Percentiles rank a stretch among this genome's conserved stretches.
Conservation (phyloP, 768 basidiomycete genomes). For the Tremella mesenterica region DNA sequence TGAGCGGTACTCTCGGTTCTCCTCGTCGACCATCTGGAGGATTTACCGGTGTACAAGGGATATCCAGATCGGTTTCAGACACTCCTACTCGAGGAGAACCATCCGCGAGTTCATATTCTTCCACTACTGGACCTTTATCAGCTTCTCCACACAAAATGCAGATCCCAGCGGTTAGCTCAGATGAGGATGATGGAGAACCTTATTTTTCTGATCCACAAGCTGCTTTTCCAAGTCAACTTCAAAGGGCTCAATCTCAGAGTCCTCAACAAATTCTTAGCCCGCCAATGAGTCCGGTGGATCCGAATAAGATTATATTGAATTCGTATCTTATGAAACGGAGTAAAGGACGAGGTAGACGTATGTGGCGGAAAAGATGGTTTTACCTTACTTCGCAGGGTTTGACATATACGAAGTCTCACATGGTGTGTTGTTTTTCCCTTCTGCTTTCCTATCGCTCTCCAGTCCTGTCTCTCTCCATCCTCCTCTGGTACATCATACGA, state of each 20-base stretch:
- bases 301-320: constrained; percentile 68
- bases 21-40: background rate
- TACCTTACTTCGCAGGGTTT: constrained; percentile 80
- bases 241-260: background rate
- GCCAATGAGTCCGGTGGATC: constrained; percentile 49
- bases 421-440: constrained; percentile 61
- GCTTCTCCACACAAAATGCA: background rate
- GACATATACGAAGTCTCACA: constrained; percentile 83
- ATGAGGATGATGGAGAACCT: constrained; percentile 20
- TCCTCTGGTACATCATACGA: too few relatives aligned
- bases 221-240: constrained; percentile 5
- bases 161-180: constrained; percentile 3
- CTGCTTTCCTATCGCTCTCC: too few relatives aligned
- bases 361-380: constrained; percentile 97
- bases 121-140: background rate
- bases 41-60: constrained; percentile 2
- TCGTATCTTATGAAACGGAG: constrained; percentile 82
- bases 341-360: constrained; percentile 81
- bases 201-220: constrained; percentile 17
- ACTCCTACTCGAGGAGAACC: constrained; percentile 22
- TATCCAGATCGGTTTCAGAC: background rate
- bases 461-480: too few relatives aligned
- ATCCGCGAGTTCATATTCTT: constrained; percentile 14
- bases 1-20: background rate
- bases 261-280: background rate